Percentiles rank a stretch among this genome's conserved stretches.
Conservation (phyloP, 352 stramenopile genomes). For the Plasmopara viticola region DNA sequence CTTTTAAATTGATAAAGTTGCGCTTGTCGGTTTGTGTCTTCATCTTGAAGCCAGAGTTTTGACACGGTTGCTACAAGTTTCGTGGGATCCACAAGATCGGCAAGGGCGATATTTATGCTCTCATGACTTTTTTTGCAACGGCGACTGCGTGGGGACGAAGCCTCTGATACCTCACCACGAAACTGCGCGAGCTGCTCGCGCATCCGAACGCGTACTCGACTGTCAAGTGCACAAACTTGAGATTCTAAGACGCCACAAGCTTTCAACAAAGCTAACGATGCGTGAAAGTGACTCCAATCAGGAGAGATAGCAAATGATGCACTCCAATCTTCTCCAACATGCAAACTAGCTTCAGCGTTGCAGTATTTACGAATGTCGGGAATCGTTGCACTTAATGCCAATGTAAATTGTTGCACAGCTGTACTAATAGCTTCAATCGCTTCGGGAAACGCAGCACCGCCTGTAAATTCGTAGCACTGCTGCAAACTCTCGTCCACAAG, state of each 20-base stretch:
- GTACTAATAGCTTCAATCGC: constrained; percentile 33
- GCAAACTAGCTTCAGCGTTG: constrained; percentile 20
- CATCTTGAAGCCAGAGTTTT: constrained; percentile 45
- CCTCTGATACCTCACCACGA: constrained; percentile 16
- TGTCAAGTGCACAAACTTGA: constrained; percentile 41
- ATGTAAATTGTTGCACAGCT: constrained; percentile 43
- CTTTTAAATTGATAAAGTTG: constrained; percentile 50
- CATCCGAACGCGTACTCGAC: constrained; percentile 44
- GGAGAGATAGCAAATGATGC: constrained; percentile 15
- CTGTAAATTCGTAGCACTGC: constrained; percentile 53
- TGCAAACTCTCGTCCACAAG: constrained; percentile 48
- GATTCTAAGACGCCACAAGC: constrained; percentile 48
- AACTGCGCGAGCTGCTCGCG: constrained; percentile 48
- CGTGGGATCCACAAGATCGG: constrained; percentile 32
- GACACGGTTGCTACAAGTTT: constrained; percentile 34
- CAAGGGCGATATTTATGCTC: constrained; percentile 14
- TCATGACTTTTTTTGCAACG: constrained; percentile 29
- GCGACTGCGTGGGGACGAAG: constrained; percentile 23
- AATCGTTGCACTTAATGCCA: constrained; percentile 30
- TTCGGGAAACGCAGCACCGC: constrained; percentile 52
- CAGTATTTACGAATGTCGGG: constrained; percentile 43
- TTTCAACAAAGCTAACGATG: constrained; percentile 51
- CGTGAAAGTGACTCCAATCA: constrained; percentile 74
- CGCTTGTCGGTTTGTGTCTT: constrained; percentile 32
- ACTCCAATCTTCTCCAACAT: background rate